These are phyloP conservation scores for Wallacemonas sp. DNA, from an alignment of 208 protist species.

Conservation along the genomic window DNA sequence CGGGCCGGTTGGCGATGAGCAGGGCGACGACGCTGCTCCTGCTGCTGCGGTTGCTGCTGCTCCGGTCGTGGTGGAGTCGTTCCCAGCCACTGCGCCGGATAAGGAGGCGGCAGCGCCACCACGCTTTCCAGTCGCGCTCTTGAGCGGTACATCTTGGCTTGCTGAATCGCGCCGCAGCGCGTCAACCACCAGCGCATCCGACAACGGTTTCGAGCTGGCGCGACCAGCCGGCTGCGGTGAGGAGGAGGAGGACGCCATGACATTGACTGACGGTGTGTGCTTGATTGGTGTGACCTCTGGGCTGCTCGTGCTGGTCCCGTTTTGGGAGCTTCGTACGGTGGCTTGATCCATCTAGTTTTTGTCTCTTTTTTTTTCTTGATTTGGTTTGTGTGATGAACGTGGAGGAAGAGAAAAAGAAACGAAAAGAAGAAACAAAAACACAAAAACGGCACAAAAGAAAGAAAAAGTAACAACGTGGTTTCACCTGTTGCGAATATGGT, in stretches of 20 bases:
- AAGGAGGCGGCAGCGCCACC: too few species aligned
- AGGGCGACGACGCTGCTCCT: too few species aligned
- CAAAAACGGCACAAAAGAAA: constrained; percentile 3
- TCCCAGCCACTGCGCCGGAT: too few species aligned
- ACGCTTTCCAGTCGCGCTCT: too few species aligned
- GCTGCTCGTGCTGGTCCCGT: not conserved
- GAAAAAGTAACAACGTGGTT: too few species aligned
- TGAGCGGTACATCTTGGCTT: too few species aligned
- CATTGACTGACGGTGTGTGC: not conserved
- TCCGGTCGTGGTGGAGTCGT: not conserved
- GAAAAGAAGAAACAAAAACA: not conserved
- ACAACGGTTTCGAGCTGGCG: constrained; percentile 7
- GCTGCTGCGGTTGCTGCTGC: not conserved
- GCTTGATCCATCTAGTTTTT: not conserved
- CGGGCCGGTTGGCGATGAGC: not conserved
- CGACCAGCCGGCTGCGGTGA: not conserved
- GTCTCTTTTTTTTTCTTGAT: too few species aligned
- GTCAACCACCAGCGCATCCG: constrained; percentile 4
- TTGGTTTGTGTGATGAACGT: too few species aligned
- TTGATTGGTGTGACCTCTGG: not conserved
- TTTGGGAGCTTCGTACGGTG: not conserved
- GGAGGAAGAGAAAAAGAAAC: constrained; percentile 1
- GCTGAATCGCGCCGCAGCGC: not conserved
- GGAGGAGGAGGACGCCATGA: not conserved
- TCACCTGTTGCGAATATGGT: too few species aligned